Conservation (phyloP, 306 rosid genomes). For the Quercus agrifolia region DNA sequence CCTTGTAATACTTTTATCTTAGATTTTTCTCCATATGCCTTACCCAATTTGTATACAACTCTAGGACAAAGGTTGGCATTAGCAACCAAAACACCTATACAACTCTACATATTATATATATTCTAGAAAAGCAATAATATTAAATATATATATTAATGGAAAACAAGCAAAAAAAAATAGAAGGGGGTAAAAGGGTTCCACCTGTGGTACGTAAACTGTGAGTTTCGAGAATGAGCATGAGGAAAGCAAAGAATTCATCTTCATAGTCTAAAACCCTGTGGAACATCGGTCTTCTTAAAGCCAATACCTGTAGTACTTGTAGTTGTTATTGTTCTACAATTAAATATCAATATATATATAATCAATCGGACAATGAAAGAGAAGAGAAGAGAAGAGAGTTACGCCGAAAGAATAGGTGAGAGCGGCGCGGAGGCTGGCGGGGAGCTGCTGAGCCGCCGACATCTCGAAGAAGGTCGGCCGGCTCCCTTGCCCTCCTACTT, state of each 20-base stretch:
- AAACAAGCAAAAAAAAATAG: too few relatives aligned
- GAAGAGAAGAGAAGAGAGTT: conserved; percentile 14
- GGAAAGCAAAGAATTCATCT: conserved; percentile 74
- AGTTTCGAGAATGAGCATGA: conserved; percentile 83
- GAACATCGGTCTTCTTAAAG: conserved; percentile 73
- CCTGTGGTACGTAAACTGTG: conserved; percentile 87
- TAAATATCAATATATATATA: too few relatives aligned
- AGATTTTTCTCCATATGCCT: too few relatives aligned
- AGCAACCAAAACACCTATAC: too few relatives aligned
- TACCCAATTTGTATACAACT: too few relatives aligned
- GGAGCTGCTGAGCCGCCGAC: conserved; percentile 98
- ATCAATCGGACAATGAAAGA: background rate
- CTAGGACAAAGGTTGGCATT: too few relatives aligned
- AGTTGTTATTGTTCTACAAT: background rate
- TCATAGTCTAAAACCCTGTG: conserved; percentile 72
- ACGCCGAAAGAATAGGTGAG: conserved; percentile 87
- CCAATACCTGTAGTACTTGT: conserved; percentile 45
- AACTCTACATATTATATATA: too few relatives aligned
- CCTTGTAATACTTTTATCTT: too few relatives aligned
- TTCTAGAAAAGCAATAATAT: too few relatives aligned
- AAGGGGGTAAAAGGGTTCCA: background rate
- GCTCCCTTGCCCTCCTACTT: conserved; percentile 94
- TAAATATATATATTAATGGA: too few relatives aligned
- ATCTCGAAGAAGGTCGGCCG: conserved; percentile 99
- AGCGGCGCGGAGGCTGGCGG: conserved; percentile 87